These are phyloP conservation scores for Coix lacrymajobi DNA, from an alignment of 176 grass and related monocot genomes.

Conservation along the genomic window DNA sequence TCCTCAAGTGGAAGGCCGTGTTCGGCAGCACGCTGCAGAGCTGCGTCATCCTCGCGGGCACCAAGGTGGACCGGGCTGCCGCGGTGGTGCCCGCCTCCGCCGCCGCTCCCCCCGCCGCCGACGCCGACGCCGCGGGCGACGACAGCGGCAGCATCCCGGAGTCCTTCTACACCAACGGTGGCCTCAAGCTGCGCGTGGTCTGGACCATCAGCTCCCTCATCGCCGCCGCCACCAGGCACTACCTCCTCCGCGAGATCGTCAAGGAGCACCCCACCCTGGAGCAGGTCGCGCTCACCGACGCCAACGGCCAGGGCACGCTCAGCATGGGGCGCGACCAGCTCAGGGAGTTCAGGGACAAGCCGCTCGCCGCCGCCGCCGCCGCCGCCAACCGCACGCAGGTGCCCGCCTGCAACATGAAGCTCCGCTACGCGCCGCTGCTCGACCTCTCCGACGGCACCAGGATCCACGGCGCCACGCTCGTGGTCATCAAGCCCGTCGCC, in stretches of 20 bases:
- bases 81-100: not conserved
- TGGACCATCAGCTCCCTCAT: conserved; percentile 85
- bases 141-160: conserved; percentile 57
- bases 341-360: conserved; percentile 67
- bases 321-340: conserved; percentile 55
- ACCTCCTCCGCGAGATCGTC: conserved; percentile 74
- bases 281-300: conserved; percentile 59
- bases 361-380: conserved; percentile 43
- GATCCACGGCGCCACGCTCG: conserved; percentile 74
- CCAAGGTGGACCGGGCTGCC: conserved; percentile 33
- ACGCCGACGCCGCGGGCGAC: conserved; percentile 5
- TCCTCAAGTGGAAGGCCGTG: conserved; percentile 66
- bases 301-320: conserved; percentile 62
- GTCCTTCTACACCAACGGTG: conserved; percentile 79
- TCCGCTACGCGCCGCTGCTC: conserved; percentile 64
- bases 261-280: conserved; percentile 78
- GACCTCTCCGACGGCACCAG: conserved; percentile 60
- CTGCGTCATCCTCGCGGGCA: conserved; percentile 69
- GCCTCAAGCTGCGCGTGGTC: conserved; percentile 66
- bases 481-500: conserved; percentile 69
- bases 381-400: conserved; percentile 67
- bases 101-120: not conserved
- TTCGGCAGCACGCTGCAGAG: conserved; percentile 67
- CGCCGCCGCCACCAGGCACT: conserved; percentile 71
- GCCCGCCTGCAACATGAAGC: conserved; percentile 81